Evolutionary conservation across 257 asterid species (phyloP).

Genomic region (Scutellaria barbata): DNA sequence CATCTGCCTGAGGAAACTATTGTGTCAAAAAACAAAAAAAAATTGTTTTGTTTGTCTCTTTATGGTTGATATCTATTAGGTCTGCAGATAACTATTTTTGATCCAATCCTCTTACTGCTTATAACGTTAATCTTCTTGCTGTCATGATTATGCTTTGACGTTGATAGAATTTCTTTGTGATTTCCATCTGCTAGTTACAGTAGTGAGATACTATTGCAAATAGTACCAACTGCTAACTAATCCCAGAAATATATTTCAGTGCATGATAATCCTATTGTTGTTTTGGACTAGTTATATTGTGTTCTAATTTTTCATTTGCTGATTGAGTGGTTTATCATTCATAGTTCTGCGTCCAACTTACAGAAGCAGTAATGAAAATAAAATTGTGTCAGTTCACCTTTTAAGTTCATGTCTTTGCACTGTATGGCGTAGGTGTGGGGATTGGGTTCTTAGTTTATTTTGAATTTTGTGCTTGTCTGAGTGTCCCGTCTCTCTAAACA

Average conservation of each 20-base stretch:
- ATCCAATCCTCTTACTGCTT: not conserved
- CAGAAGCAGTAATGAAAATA: not conserved
- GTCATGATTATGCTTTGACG: not conserved
- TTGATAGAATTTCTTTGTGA: not conserved
- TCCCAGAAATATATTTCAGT: not conserved
- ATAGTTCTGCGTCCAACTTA: not conserved
- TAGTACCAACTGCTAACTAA: conserved; percentile 6
- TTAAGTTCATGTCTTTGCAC: not conserved
- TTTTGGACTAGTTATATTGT: not conserved
- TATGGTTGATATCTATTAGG: too few species aligned
- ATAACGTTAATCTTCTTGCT: conserved; percentile 1
- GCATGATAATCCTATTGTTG: conserved; percentile 9
- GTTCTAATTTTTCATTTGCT: not conserved
- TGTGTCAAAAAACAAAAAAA: not conserved
- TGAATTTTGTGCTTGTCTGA: not conserved
- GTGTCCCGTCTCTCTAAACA: not conserved
- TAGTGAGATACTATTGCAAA: not conserved
- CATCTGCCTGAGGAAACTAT: conserved; percentile 25
- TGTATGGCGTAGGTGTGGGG: not conserved
- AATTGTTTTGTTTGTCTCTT: too few species aligned
- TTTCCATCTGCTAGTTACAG: conserved; percentile 4
- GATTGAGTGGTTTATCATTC: not conserved
- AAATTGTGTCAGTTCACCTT: not conserved
- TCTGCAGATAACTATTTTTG: too few species aligned
- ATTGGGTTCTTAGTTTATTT: conserved; percentile 7